Conservation (phyloP, 2,329 filamentous ascomycete species). For the Xenoacremonium recifei region DNA sequence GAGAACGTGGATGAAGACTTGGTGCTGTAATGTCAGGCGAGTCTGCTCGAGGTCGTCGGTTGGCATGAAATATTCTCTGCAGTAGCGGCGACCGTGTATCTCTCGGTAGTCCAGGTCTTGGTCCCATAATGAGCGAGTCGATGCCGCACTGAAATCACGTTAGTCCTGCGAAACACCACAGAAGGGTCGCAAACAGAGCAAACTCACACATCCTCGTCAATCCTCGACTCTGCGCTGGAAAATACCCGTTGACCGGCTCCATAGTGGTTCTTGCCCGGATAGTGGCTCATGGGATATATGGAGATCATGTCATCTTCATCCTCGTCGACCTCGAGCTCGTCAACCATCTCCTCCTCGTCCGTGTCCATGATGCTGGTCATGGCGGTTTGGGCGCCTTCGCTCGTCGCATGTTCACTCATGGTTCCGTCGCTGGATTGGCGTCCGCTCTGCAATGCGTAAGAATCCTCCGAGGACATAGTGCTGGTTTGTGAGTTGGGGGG, state of each 20-base stretch:
- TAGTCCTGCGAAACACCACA: not conserved
- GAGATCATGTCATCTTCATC: constrained; percentile 41
- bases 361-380: constrained; percentile 37
- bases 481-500: constrained; percentile 23
- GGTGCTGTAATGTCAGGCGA: constrained; percentile 59
- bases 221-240: no score
- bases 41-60: constrained; percentile 66
- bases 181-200: not conserved
- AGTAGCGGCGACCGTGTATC: constrained; percentile 63
- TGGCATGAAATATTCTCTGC: constrained; percentile 62
- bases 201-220: not conserved
- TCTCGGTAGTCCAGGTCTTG: constrained; percentile 54
- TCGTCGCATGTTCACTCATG: constrained; percentile 29
- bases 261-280: constrained; percentile 36
- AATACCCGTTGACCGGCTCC: no score
- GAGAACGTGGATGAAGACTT: constrained; percentile 57
- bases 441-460: constrained; percentile 24
- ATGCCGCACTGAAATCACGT: constrained; percentile 32
- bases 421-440: constrained; percentile 34
- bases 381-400: constrained; percentile 33
- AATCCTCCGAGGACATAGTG: constrained; percentile 33
- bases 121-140: constrained; percentile 49
- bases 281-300: constrained; percentile 41
- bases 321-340: constrained; percentile 16
- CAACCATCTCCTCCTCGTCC: constrained; percentile 30